phyloP scores from a whole-genome alignment of 352 stramenopile species.

The Pythium angustatum region DNA sequence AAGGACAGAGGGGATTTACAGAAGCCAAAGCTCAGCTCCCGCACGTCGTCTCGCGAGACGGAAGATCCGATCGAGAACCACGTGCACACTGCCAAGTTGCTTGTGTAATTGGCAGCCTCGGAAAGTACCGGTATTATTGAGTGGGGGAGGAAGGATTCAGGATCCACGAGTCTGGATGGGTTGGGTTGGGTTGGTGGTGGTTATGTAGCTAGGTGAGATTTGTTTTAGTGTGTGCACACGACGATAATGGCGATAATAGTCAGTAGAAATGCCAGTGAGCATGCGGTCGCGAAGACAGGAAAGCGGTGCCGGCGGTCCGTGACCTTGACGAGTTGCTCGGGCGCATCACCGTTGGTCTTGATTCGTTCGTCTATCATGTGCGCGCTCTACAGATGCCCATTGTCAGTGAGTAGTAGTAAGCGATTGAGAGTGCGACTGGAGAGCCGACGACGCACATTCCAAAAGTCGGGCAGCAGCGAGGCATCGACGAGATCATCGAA shows the following conservation, averaged over 20 bases:
- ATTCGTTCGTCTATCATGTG: conserved; percentile 28
- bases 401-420: too few relatives aligned
- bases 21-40: conserved; percentile 24
- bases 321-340: conserved; percentile 76
- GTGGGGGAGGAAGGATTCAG: background rate
- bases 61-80: conserved; percentile 16
- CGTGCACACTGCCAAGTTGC: conserved; percentile 1
- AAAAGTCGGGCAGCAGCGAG: conserved; percentile 53
- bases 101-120: background rate
- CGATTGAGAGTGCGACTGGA: too few relatives aligned
- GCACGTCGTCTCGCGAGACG: conserved; percentile 7
- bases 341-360: conserved; percentile 52
- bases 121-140: background rate
- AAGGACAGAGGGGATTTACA: conserved; percentile 21
- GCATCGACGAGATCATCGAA: conserved; percentile 34
- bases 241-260: conserved; percentile 69
- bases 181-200: conserved; percentile 4
- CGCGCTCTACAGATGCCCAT: background rate
- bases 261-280: conserved; percentile 64
- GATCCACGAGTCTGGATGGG: background rate
- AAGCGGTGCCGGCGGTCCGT: conserved; percentile 68
- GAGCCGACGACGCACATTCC: conserved; percentile 41
- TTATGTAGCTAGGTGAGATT: conserved; percentile 16
- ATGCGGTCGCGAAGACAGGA: conserved; percentile 69
- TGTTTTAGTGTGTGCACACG: conserved; percentile 48